Evolutionary conservation across 495 filamentous ascomycete genomes (phyloP).

Genomic region (Penicillium pulvis): DNA sequence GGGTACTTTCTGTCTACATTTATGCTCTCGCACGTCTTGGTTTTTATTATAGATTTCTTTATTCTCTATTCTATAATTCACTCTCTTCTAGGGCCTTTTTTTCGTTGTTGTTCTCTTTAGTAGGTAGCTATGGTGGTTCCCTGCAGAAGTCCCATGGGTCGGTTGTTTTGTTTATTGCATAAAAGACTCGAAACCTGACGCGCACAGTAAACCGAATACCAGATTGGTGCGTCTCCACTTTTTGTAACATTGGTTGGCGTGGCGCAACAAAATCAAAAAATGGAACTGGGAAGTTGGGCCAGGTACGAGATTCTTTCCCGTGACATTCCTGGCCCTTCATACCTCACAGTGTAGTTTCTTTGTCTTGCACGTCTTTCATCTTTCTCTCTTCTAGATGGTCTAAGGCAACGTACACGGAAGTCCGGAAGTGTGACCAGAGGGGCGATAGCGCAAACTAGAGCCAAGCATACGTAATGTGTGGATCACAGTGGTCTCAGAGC

Average conservation of each 20-base stretch:
- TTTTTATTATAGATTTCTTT: background rate
- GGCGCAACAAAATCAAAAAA: constrained; percentile 1
- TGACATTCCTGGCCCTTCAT: constrained; percentile 21
- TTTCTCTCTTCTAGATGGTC: background rate
- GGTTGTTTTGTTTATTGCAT: background rate
- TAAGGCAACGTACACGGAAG: background rate
- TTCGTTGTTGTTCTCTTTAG: background rate
- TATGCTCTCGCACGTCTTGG: background rate
- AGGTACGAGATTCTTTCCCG: background rate
- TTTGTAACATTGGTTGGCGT: constrained; percentile 17
- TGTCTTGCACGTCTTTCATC: background rate
- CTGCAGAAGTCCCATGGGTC: background rate
- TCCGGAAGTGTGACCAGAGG: background rate
- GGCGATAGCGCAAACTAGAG: constrained; percentile 7
- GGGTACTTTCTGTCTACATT: background rate
- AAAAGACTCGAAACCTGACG: constrained; percentile 8
- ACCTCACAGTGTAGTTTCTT: background rate
- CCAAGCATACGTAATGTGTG: constrained; percentile 22
- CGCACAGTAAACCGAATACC: constrained; percentile 26
- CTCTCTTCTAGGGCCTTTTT: background rate
- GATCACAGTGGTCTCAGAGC: constrained; percentile 19
- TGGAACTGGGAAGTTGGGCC: no score
- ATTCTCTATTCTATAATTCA: background rate
- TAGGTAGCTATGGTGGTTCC: background rate
- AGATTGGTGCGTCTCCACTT: constrained; percentile 16